Base-by-base conservation (phyloP, 495 filamentous ascomycete genomes). In the Aspergillus egyptiacus region DNA sequence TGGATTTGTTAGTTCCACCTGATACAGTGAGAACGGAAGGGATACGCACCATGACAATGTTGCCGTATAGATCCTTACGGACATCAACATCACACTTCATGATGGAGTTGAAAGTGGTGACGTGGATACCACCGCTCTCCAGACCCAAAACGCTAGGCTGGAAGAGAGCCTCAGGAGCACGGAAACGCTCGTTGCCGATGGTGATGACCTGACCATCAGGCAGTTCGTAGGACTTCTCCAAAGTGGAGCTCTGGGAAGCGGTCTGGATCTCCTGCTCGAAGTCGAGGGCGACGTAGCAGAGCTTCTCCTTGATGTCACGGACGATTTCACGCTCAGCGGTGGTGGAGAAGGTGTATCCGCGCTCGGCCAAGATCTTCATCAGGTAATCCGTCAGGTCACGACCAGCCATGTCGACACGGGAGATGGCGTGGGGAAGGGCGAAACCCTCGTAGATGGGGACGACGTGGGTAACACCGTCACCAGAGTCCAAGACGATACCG, bases 241-340 rank as follows among this genome's bases (percentile, higher is more conserved):
- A 78, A 80, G 80, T 90, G 67, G 93, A 97, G 78, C 82, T 86
- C 79, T 98, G 93, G 70, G 89, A 91, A 60, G 93, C 94, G 60
- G 94, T 98, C 84, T 98, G 93, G 72, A 98, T 97, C 78, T 98
- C 93, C 77, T 98, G 93, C 80, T 98, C 93, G 65, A 98, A 98
- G 79, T 98, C 93, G 53, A 96, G 83, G 50, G 94, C 94, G 71
- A 98, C 91, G 80, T 97, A 98, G 82, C 93, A 96, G 54, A 96
- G 87, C 82, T 91, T 95, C 84, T 98, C 93, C 86, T 98, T 97
- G 80, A 98, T 97, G 73, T 96, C 88, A 79, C 93, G 94, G 66
- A 98, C 93, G 71, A 98, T 96, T 88, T 98, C 93, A 69, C 95
- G 94, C 82, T 98, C 93, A 72, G 93, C 93, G 57, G 93, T 97